Conservation (phyloP, 805 yeast genomes). For the Cyberlindnera samutprakarnensis region DNA sequence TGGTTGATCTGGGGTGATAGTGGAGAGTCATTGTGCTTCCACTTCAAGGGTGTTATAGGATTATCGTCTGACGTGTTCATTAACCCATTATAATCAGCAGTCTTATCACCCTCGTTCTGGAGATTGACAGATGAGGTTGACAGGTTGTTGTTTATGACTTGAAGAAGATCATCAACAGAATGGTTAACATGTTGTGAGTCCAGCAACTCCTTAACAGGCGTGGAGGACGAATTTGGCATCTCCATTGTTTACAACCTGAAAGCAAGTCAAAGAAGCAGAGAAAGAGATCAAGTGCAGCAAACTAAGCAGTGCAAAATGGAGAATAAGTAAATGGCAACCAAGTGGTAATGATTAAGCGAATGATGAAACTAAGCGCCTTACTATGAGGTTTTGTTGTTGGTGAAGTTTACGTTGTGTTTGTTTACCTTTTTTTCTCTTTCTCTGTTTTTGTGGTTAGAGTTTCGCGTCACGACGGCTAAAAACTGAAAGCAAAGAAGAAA, state of each 20-base stretch:
- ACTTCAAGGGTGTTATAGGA: conserved; percentile 22
- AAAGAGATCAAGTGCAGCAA: too few species aligned
- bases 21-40: conserved; percentile 10
- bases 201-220: conserved; percentile 11
- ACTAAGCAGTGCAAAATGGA: too few species aligned
- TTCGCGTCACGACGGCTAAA: too few species aligned
- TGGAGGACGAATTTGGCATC: conserved; percentile 13
- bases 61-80: conserved; percentile 14
- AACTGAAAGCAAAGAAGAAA: too few species aligned
- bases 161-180: conserved; percentile 33
- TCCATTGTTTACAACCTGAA: conserved; percentile 4
- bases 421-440: too few species aligned
- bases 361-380: too few species aligned
- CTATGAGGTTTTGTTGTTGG: too few species aligned
- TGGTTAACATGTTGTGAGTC: conserved; percentile 10
- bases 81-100: conserved; percentile 7
- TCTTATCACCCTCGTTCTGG: conserved; percentile 3
- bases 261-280: too few species aligned
- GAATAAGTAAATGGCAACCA: too few species aligned
- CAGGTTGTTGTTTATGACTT: conserved; percentile 21
- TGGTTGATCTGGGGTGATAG: not conserved
- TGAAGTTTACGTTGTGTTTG: too few species aligned
- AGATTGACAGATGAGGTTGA: conserved; percentile 13
- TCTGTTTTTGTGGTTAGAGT: too few species aligned
- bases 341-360: too few species aligned